phyloP scores from a whole-genome alignment of 371 early-diverging fungal species.

The Mortierella sp. region DNA sequence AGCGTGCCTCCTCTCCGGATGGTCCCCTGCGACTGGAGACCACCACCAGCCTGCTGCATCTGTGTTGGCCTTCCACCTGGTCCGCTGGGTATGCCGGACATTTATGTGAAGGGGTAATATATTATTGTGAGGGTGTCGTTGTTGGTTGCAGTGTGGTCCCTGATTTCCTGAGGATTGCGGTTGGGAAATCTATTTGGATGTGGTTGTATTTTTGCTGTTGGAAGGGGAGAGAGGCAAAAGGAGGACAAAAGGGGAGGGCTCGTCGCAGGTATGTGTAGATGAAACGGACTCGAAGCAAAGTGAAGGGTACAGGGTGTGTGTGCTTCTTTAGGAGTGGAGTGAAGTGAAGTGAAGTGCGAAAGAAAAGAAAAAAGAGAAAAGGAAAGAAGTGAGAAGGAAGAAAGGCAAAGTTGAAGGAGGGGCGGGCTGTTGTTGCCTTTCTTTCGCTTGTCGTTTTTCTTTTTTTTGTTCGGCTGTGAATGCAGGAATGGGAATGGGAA shows the following conservation, averaged over 20 bases:
- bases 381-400: neutral
- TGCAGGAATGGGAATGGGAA: neutral
- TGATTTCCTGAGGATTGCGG: constrained; percentile 5
- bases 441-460: neutral
- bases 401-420: neutral
- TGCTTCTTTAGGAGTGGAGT: neutral
- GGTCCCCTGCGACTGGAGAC: constrained; percentile 28
- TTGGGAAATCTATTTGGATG: neutral
- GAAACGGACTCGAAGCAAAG: neutral
- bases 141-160: neutral
- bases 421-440: neutral
- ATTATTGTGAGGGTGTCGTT: neutral
- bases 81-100: constrained; percentile 37
- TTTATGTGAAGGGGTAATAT: neutral
- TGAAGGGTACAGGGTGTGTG: neutral
- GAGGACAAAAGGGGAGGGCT: neutral
- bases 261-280: neutral
- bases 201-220: neutral
- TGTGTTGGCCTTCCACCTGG: constrained; percentile 20
- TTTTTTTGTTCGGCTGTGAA: neutral
- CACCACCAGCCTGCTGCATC: constrained; percentile 25
- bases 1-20: constrained; percentile 58
- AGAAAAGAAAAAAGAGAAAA: neutral
- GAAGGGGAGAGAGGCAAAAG: neutral
- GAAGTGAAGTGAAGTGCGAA: neutral